Conservation (phyloP, 2,329 filamentous ascomycete species). For the Lomentospora prolificans region DNA sequence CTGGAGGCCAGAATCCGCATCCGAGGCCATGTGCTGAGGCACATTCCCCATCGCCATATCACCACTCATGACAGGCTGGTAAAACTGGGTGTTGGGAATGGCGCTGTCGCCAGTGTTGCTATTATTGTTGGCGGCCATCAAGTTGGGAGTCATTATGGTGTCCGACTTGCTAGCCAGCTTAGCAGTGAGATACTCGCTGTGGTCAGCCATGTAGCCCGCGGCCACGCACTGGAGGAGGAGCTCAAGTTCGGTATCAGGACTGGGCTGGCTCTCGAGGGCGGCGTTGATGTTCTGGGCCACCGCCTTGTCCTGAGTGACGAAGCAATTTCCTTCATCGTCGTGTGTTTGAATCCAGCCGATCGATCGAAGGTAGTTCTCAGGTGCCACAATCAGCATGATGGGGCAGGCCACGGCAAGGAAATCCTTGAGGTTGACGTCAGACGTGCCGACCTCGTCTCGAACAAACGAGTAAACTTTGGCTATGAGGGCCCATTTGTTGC, state of each 20-base stretch:
- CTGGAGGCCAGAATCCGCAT: not conserved
- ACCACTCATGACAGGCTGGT: too few relatives aligned
- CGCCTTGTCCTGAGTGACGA: slow-evolving; percentile 12
- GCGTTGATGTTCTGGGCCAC: not conserved
- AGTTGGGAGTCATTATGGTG: slow-evolving; percentile 18
- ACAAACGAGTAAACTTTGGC: slow-evolving; percentile 46
- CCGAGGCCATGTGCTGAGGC: not conserved
- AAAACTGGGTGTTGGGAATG: too few relatives aligned
- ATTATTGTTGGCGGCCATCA: not conserved
- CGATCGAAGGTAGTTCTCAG: slow-evolving; percentile 31
- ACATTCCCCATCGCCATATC: too few relatives aligned
- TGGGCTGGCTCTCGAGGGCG: slow-evolving; percentile 3
- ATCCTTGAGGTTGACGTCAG: slow-evolving; percentile 32
- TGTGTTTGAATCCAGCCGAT: slow-evolving; percentile 34
- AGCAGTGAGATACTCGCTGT: slow-evolving; percentile 15
- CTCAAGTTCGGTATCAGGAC: slow-evolving; percentile 20
- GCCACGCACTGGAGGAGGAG: slow-evolving; percentile 16
- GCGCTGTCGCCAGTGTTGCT: not conserved
- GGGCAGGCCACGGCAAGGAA: slow-evolving; percentile 36
- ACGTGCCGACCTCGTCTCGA: slow-evolving; percentile 37
- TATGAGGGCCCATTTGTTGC: slow-evolving; percentile 41
- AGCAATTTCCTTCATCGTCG: slow-evolving; percentile 17
- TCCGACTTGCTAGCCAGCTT: slow-evolving; percentile 15
- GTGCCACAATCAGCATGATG: slow-evolving; percentile 34
- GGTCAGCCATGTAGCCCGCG: slow-evolving; percentile 18